Percentiles rank a stretch among this genome's conserved stretches.
Conservation (phyloP, 1,139 yeast species). For the Zhuliangozyma blackwelliae region DNA sequence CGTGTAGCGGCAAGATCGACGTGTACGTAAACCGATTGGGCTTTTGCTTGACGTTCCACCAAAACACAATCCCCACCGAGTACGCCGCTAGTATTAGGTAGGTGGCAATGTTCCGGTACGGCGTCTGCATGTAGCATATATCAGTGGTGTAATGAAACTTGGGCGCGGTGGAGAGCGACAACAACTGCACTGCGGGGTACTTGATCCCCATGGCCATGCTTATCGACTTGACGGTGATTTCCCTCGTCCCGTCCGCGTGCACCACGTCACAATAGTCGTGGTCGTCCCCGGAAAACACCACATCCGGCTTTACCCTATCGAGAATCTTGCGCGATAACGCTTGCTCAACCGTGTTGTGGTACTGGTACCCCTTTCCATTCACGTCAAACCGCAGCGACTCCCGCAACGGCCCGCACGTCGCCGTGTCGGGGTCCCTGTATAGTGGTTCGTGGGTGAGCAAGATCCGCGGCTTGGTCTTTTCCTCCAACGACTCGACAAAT, state of each 20-base stretch:
- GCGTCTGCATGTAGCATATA: slow-evolving; percentile 47
- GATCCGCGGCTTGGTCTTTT: slow-evolving; percentile 27
- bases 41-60: slow-evolving; percentile 19
- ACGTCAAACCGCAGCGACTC: slow-evolving; percentile 24
- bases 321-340: slow-evolving; percentile 58
- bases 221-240: slow-evolving; percentile 52
- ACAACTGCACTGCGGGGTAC: slow-evolving; percentile 50
- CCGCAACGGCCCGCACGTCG: slow-evolving; percentile 42
- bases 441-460: slow-evolving; percentile 50
- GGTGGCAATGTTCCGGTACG: slow-evolving; percentile 39
- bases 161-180: slow-evolving; percentile 23
- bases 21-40: slow-evolving; percentile 10
- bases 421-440: slow-evolving; percentile 28
- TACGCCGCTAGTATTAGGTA: slow-evolving; percentile 37
- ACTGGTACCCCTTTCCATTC: slow-evolving; percentile 45
- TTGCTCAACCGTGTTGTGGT: slow-evolving; percentile 50
- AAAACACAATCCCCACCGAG: slow-evolving; percentile 25
- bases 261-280: slow-evolving; percentile 68
- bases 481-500: slow-evolving; percentile 20
- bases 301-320: slow-evolving; percentile 53
- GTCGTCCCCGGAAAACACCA: slow-evolving; percentile 89
- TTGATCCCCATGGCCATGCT: slow-evolving; percentile 60
- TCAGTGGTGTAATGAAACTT: slow-evolving; percentile 31
- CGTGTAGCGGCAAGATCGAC: slow-evolving; percentile 12
- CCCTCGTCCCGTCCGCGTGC: slow-evolving; percentile 31